Base-by-base conservation (phyloP, 768 basidiomycete species). In the Russula griseocarnosa region DNA sequence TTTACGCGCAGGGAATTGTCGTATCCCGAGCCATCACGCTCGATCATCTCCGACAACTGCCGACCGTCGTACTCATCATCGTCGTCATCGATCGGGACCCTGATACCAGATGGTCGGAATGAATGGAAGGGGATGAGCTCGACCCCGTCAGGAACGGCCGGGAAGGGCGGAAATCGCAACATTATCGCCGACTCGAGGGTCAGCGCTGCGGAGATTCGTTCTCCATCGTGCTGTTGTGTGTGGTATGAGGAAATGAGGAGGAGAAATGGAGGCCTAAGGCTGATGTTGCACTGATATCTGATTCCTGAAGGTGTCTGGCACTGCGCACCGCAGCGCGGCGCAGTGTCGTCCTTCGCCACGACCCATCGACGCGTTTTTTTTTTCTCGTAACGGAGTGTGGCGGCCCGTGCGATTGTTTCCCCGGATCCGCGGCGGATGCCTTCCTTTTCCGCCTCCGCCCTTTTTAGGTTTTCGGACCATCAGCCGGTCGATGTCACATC, bases 1-100 rank as follows among this genome's bases (percentile, higher is more conserved):
- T 56, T 79, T 38, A 76, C 74, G 32, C 73, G 72, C 60, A 89
- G 74, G 76, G 70, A 26, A 91, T 75, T 14, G 91, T 92, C 0
- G 84, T 58, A 90, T 82, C 11, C 86, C 88, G 1, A 82, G 71
- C 80, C 82, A 70, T 93, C 90, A 55, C 82, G 74, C 73, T 92
- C 89, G 36, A 75, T 71, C 11, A 79, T 77, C 4, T 73, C 63
- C n/a, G 20, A 14, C 47, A 16, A 11, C n/a, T 0, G 66, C 40
- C 26, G n/a, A 11, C 22, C 46, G 7, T 11, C 16, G 3, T 9
- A 24, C 16, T 34, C 73, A 1, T 73, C 70, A 5, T 66, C 69
- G n/a, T 71, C 67, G 0, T 55, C 68, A 42, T 78, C 78, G n/a
- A 75, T 72, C 60, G 79, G 79, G 61, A 83, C 76, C 63, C 79